A percentile compares a stretch with the other conserved stretches of the same genome.
Conservation (phyloP, 306 rosid genomes). For the Ormosia semicastrata region DNA sequence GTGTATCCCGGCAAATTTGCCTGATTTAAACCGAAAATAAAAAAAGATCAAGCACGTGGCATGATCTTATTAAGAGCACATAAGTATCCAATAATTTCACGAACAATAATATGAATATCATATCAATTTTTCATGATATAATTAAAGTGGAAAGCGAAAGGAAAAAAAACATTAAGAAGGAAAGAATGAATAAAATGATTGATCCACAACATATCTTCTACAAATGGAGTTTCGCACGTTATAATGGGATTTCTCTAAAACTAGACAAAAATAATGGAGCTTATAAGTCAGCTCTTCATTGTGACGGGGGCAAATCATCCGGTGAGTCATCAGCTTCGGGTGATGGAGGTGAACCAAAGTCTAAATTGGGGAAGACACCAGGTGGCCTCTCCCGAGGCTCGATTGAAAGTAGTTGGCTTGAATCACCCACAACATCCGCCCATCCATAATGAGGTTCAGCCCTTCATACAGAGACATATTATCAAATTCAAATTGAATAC, state of each 20-base stretch:
- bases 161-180: constrained; percentile 9
- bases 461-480: constrained; percentile 42
- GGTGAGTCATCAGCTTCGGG: constrained; percentile 44
- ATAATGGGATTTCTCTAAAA: constrained; percentile 18
- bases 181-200: constrained; percentile 74
- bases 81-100: background rate
- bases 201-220: constrained; percentile 24
- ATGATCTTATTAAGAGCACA: background rate
- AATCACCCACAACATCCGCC: constrained; percentile 95
- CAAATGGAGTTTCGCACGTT: constrained; percentile 28
- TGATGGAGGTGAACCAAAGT: constrained; percentile 55
- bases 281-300: constrained; percentile 33
- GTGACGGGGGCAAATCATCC: constrained; percentile 51
- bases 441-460: constrained; percentile 97
- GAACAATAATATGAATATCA: background rate
- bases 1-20: background rate
- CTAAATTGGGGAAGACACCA: constrained; percentile 72
- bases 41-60: background rate
- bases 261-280: constrained; percentile 11
- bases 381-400: constrained; percentile 79
- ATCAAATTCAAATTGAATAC: constrained; percentile 16
- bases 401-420: constrained; percentile 86
- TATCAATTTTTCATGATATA: background rate
- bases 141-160: background rate
- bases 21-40: background rate